Base-by-base conservation (phyloP, 768 basidiomycete genomes). In the Boletus coccyginus region DNA sequence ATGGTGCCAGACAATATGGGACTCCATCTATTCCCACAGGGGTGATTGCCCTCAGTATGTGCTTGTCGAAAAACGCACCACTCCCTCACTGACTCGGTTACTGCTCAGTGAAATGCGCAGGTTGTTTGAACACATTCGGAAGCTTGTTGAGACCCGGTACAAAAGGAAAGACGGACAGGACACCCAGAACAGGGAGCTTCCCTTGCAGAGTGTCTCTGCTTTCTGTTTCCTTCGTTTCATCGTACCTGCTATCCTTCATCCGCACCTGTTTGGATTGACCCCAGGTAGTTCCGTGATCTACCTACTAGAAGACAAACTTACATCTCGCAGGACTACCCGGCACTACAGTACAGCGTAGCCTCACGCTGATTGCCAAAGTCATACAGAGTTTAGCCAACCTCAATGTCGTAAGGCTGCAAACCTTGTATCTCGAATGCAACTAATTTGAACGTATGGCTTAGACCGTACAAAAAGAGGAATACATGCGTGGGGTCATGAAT, bases 181-280 rank as follows among this genome's bases (percentile, higher is more conserved):
- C 9, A 79, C 78, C 14, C 74, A 75, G 29, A 80, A 78, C 57
- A 73, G 70, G 40, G 78, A 87, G 33, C 73, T 92, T 33, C 88
- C 84, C 35, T 85, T 83, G 80, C 92, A 93, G 67, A 86, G 88
- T 63, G 89, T 95, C 42, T 91, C 89, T 36, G 92, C 93, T 1
- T 94, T 95, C 67, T 85, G 89, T 67, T 95, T 94, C 72, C 79
- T 95, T 42, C 83, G 93, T 41, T 93, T 94, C 70, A 87, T 95
- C 57, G 90, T 92, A 27, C 94, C 93, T 35, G 93, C 90, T 24
- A 89, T 95, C 55, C 78, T 94, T n/a, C 83, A 91, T 67, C 93
- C 93, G 2, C 89, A 93, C 70, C 73, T 92, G 6, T 94, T 91
- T 66, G 86, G 89, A 27, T 75, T 95, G 50, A 85, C 78, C 61